Conservation (phyloP, 2,329 filamentous ascomycete genomes). For the Fusarium sambucinum region DNA sequence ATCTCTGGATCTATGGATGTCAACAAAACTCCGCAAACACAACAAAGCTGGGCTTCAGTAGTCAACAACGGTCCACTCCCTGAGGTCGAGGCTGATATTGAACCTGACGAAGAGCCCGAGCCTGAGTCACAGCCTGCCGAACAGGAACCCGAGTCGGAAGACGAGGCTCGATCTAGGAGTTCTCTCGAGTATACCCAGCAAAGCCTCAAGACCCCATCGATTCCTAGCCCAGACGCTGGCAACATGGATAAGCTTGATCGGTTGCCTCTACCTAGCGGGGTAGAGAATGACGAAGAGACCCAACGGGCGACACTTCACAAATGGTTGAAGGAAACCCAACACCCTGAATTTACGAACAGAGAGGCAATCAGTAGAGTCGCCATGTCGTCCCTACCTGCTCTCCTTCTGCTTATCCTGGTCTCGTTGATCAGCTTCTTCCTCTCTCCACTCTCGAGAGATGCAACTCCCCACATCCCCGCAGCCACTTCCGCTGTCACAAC, state of each 20-base stretch:
- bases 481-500: conserved; percentile 43
- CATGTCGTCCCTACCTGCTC: conserved; percentile 41
- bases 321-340: conserved; percentile 33
- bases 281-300: conserved; percentile 21
- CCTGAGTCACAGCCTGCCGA: conserved; percentile 35
- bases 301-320: conserved; percentile 24
- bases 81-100: conserved; percentile 28
- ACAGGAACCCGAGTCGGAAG: conserved; percentile 56
- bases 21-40: conserved; percentile 22
- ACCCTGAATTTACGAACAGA: conserved; percentile 12
- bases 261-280: conserved; percentile 11
- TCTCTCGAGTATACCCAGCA: conserved; percentile 65
- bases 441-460: conserved; percentile 37
- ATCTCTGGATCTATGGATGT: conserved; percentile 16
- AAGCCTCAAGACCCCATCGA: conserved; percentile 59
- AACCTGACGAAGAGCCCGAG: conserved; percentile 19
- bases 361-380: conserved; percentile 34
- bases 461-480: conserved; percentile 45
- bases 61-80: conserved; percentile 34
- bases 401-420: conserved; percentile 44
- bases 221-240: conserved; percentile 53
- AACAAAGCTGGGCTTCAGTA: conserved; percentile 34
- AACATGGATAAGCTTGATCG: conserved; percentile 40
- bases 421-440: conserved; percentile 48
- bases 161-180: conserved; percentile 54